Base-by-base conservation (phyloP, 73 alveolate genomes). In the Tetrahymena borealis region DNA sequence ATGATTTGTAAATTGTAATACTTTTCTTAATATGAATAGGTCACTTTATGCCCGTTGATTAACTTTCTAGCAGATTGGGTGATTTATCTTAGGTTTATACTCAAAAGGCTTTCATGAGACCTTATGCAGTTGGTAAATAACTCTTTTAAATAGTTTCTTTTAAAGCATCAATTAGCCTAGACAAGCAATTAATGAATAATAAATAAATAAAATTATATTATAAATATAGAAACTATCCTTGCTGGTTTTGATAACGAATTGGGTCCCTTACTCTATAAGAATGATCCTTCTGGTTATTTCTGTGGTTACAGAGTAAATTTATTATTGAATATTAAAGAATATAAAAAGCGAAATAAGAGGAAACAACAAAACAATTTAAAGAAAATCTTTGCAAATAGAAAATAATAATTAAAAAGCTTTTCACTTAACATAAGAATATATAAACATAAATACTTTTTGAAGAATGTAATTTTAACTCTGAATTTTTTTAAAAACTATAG, bases 261-360 rank as follows among this genome's bases (percentile, higher is more conserved):
- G 43, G 99, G 99, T 7, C 99, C 99, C 78, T 97, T 96, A 92
- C 94, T 97, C 7, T 98, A 91, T 91, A 98, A 98, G 94, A 96
- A 97, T 16, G 99, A 98, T 79, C 99, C 99, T 39, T 98, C 99
- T 60, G 99, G 99, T 13, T 93, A 95, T 90, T 96, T 92, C 92
- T 94, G 96, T 90, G 99, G 99, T 3, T 98, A 97, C 93, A 97
- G 95, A 91, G 98, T 98, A 8, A n/a, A 18, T 60, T 60, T 7
- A 20, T n/a, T 60, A 60, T 20, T 42, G n/a, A 24, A 15, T 2
- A 60, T 60, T 41, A 18, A 4, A 28, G 28, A 90, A 15, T 33
- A 20, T 40, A 32, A 91, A 77, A 15, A 11, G 33, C 33, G 4
- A 35, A 36, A 91, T 94, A n/a, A n/a, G n/a, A n/a, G n/a, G n/a